Evolutionary conservation across 2,329 filamentous ascomycete genomes (phyloP).

Genomic region (Fusarium acutatum): DNA sequence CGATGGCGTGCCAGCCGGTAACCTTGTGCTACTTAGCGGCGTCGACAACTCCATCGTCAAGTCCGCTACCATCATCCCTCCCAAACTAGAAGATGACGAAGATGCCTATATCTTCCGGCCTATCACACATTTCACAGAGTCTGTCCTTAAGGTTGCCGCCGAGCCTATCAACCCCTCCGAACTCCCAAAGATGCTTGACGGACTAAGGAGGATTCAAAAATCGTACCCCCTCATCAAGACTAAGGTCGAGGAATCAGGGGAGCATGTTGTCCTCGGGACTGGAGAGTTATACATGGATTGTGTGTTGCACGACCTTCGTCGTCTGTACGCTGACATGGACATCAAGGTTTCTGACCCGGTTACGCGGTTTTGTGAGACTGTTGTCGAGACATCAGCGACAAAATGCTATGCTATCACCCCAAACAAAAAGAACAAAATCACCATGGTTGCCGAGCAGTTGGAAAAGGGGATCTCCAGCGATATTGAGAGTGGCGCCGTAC

Average conservation of each 20-base stretch:
- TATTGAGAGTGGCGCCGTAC: slow-evolving; percentile 90
- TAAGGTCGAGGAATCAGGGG: slow-evolving; percentile 97
- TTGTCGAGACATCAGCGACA: slow-evolving; percentile 95
- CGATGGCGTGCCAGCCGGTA: slow-evolving; percentile 91
- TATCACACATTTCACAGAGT: slow-evolving; percentile 93
- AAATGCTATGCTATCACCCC: slow-evolving; percentile 98
- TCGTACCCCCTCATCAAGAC: slow-evolving; percentile 95
- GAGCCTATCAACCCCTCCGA: slow-evolving; percentile 99
- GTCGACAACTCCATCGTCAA: slow-evolving; percentile 99
- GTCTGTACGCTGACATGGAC: slow-evolving; percentile 98
- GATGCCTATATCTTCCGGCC: slow-evolving; percentile 96
- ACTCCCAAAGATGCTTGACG: slow-evolving; percentile 97
- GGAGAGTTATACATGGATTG: slow-evolving; percentile 99
- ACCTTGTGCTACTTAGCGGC: slow-evolving; percentile 89
- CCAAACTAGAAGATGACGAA: slow-evolving; percentile 83
- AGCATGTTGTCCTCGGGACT: slow-evolving; percentile 93
- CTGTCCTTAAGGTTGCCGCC: slow-evolving; percentile 96
- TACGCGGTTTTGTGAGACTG: slow-evolving; percentile 96
- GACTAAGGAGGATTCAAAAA: slow-evolving; percentile 95
- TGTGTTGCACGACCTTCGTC: slow-evolving; percentile 91
- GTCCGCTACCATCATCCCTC: slow-evolving; percentile 87
- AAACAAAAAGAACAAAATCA: slow-evolving; percentile 99
- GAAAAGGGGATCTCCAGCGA: slow-evolving; percentile 95
- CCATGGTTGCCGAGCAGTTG: slow-evolving; percentile 95
- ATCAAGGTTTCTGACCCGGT: slow-evolving; percentile 98